These are phyloP conservation scores for Exophiala lecanii-corni DNA, from an alignment of 2,329 filamentous ascomycete genomes.

Conservation along the genomic window DNA sequence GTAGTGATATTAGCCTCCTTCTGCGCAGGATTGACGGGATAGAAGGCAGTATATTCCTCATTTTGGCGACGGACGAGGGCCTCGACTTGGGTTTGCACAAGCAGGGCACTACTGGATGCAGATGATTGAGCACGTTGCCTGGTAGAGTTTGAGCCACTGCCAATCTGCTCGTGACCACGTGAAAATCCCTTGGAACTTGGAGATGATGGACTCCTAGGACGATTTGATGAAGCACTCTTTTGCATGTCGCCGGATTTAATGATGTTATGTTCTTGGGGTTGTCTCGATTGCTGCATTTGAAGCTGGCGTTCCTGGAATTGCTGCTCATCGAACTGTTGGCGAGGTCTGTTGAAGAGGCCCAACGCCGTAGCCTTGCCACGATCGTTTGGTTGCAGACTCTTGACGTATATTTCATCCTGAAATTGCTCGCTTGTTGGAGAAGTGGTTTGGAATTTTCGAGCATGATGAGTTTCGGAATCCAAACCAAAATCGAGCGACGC, in stretches of 20 bases:
- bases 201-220: slow-evolving; percentile 9
- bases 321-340: slow-evolving; percentile 73
- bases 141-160: slow-evolving; percentile 4
- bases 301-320: slow-evolving; percentile 78
- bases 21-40: slow-evolving; percentile 3
- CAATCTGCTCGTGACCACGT: slow-evolving; percentile 1
- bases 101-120: slow-evolving; percentile 13
- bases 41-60: slow-evolving; percentile 22
- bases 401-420: slow-evolving; percentile 60
- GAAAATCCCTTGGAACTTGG: slow-evolving; percentile 6
- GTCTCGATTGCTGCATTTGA: slow-evolving; percentile 59
- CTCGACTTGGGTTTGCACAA: slow-evolving; percentile 23
- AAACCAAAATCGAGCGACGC: slow-evolving; percentile 24
- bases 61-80: slow-evolving; percentile 25
- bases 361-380: slow-evolving; percentile 75
- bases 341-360: slow-evolving; percentile 67
- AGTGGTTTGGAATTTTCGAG: slow-evolving; percentile 21
- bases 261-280: not conserved
- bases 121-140: slow-evolving; percentile 19
- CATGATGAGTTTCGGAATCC: slow-evolving; percentile 8
- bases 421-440: slow-evolving; percentile 35
- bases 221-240: not conserved
- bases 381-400: slow-evolving; percentile 68
- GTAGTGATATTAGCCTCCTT: not conserved
- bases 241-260: not conserved